Evolutionary conservation across 2,329 filamentous ascomycete species (phyloP).

Genomic region (Metarhizium humberi): DNA sequence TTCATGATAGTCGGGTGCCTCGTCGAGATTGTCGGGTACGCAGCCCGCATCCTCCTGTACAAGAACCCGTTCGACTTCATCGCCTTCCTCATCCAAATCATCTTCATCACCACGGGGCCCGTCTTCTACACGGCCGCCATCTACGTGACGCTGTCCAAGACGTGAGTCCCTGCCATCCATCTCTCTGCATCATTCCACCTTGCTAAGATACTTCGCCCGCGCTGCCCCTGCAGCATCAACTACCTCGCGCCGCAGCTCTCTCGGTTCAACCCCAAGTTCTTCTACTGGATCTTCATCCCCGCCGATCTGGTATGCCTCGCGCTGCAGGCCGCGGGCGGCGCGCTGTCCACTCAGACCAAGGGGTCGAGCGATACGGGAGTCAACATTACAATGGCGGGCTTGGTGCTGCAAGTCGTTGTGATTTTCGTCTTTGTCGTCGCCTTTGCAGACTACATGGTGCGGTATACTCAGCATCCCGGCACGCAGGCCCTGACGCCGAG

Average conservation of each 20-base stretch:
- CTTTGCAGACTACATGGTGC: conserved; percentile 37
- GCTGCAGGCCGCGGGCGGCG: conserved; percentile 47
- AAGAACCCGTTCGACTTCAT: conserved; percentile 46
- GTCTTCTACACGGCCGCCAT: conserved; percentile 47
- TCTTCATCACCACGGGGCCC: conserved; percentile 30
- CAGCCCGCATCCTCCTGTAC: conserved; percentile 45
- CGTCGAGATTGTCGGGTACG: conserved; percentile 53
- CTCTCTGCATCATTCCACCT: fast-evolving
- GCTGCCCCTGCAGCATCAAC: conserved; percentile 22
- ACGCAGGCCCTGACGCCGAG: conserved; percentile 11
- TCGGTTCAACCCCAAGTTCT: conserved; percentile 28
- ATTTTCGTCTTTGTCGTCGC: conserved; percentile 41
- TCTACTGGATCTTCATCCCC: conserved; percentile 39
- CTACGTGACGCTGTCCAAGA: conserved; percentile 48
- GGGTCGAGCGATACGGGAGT: conserved; percentile 34
- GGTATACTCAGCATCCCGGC: conserved; percentile 21
- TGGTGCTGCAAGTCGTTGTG: conserved; percentile 48
- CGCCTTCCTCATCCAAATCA: conserved; percentile 55
- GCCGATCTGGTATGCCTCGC: conserved; percentile 45
- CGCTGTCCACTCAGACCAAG: conserved; percentile 33
- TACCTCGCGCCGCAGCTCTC: conserved; percentile 27
- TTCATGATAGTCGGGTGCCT: conserved; percentile 45
- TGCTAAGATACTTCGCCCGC: too few relatives aligned
- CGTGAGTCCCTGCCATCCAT: conserved; percentile 14
- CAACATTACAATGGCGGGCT: conserved; percentile 35